A percentile compares a stretch with the other conserved stretches of the same genome.
Evolutionary conservation across 345 rosid genomes (phyloP).

Genomic region (Rhizophora mangle): DNA sequence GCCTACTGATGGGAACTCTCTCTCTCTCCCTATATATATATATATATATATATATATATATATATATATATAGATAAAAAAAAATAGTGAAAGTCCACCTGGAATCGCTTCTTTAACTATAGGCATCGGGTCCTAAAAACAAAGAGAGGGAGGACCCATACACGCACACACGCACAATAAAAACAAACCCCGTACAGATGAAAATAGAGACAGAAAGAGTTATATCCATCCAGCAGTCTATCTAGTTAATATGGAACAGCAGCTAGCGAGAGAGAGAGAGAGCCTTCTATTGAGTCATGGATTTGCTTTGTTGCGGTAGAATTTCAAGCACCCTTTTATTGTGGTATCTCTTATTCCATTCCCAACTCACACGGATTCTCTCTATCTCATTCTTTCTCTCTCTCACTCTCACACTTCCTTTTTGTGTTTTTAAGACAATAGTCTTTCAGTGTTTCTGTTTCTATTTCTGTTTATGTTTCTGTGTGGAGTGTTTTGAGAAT

Average conservation of each 20-base stretch:
- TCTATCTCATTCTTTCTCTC: neutral
- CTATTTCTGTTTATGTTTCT: neutral
- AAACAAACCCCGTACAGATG: neutral
- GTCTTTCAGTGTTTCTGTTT: too few relatives aligned
- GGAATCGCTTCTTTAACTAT: conserved; percentile 32
- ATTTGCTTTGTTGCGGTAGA: conserved; percentile 30
- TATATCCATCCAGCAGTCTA: neutral
- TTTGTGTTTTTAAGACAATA: neutral
- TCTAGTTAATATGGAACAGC: neutral
- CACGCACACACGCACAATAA: conserved; percentile 3
- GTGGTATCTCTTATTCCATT: conserved; percentile 24
- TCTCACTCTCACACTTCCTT: neutral
- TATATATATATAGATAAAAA: neutral
- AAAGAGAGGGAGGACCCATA: conserved; percentile 26
- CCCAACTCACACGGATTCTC: neutral
- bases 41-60: too few relatives aligned
- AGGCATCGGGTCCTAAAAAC: conserved; percentile 36
- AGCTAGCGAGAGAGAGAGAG: neutral
- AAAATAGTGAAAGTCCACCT: conserved; percentile 24
- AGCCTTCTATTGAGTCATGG: conserved; percentile 17
- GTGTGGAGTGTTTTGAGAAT: neutral
- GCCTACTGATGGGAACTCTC: neutral
- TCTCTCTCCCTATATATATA: neutral
- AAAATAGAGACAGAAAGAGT: neutral
- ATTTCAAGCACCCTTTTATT: conserved; percentile 20